These are phyloP conservation scores for Usnea hakonensis DNA, from an alignment of 495 filamentous ascomycete species.

Conservation along the genomic window DNA sequence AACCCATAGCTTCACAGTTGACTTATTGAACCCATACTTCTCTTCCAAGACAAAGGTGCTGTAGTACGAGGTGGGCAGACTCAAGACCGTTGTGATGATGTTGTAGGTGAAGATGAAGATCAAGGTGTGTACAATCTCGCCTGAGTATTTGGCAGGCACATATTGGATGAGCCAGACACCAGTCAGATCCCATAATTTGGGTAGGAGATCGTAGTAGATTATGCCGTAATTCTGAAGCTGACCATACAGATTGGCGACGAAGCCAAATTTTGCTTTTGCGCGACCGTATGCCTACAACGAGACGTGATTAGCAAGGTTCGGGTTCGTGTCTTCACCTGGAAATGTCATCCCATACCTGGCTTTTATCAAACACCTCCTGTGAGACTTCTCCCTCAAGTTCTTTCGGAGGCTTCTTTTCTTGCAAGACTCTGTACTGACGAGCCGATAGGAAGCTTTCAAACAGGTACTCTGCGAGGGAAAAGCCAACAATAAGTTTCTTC, in stretches of 20 bases:
- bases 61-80: conserved; percentile 79
- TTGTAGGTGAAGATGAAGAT: conserved; percentile 86
- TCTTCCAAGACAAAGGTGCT: conserved; percentile 92
- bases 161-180: conserved; percentile 66
- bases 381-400: conserved; percentile 79
- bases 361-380: conserved; percentile 88
- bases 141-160: conserved; percentile 68
- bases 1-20: conserved; percentile 80
- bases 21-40: conserved; percentile 98
- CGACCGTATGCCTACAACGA: conserved; percentile 71
- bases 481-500: conserved; percentile 92
- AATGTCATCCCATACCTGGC: conserved; percentile 51
- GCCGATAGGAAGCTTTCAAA: conserved; percentile 79
- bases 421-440: conserved; percentile 79
- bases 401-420: conserved; percentile 70
- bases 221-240: conserved; percentile 79
- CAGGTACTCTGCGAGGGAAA: conserved; percentile 78
- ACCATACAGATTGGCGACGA: conserved; percentile 70
- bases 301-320: background rate
- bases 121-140: conserved; percentile 89
- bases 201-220: conserved; percentile 83
- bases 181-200: conserved; percentile 78
- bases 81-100: conserved; percentile 65
- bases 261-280: conserved; percentile 83
- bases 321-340: background rate